Evolutionary conservation across 805 yeast species (phyloP), one percentile per base, ranked within the genome.

Genomic region (Zygoascus bituminiphila): DNA sequence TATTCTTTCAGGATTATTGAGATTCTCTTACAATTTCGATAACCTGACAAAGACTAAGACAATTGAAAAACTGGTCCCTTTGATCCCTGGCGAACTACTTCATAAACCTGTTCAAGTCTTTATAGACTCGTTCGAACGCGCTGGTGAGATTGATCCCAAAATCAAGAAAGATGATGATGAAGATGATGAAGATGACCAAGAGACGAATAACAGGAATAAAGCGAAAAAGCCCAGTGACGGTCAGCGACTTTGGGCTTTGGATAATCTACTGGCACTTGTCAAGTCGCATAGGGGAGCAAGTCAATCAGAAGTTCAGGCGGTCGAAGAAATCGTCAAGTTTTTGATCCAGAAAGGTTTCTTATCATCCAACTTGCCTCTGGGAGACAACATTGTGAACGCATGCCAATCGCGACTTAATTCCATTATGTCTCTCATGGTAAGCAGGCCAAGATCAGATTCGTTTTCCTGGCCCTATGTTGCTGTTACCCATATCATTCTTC

Each of bases 31-130:
- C 17, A 57, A 74, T 78, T 88, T 89, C 63, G 97, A 89, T 63
- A 72, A 75, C 51, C 61, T 84, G 24, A 82, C 95, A 1, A 88
- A 84, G 58, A 68, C 89, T 1, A 87, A 82, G 60, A 77, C 87
- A 0, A 67, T 78, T 10, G 79, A 77, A 38, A 63, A 61, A 12
- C 58, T 80, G 8, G 54, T 79, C 7, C 42, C 55, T 19, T n/a
- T 39, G 5, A 46, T 45, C 15, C 51, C 51, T 6, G 23, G 35
- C 1, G 44, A 39, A 7, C 42, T 49, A 19, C 12, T 59, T 9
- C 41, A 48, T 33, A 55, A 57, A 17, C 50, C 68, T 12, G 70
- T 54, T 8, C 42, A 47, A 22, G 7, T 52, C 31, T 51, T 61
- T 20, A 39, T 53, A 9, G 43, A 45, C 4, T 40, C 49, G 10